Evolutionary conservation across 306 rosid genomes (phyloP).

Genomic region (Styphnolobium japonicum): DNA sequence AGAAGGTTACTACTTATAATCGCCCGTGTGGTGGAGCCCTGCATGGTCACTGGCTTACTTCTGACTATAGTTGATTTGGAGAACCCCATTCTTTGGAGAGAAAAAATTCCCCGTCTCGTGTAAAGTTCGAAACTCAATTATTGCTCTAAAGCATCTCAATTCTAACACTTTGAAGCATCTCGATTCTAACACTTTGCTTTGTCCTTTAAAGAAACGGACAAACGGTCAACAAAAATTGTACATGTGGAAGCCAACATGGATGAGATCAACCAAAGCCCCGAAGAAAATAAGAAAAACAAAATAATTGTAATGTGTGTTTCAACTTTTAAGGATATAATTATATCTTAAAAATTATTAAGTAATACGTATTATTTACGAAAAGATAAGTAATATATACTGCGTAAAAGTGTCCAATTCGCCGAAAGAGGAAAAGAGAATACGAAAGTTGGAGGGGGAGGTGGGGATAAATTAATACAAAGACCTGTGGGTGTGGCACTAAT

Average conservation of each 20-base stretch:
- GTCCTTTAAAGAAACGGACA: background rate
- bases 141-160: conserved; percentile 18
- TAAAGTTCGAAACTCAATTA: conserved; percentile 28
- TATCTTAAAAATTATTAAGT: too few species aligned
- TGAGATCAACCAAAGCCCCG: background rate
- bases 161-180: too few species aligned
- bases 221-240: background rate
- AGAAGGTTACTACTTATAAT: conserved; percentile 1
- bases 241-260: background rate
- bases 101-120: background rate
- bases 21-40: background rate
- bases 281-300: background rate
- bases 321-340: too few species aligned
- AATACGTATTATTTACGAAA: too few species aligned
- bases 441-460: too few species aligned
- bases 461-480: too few species aligned
- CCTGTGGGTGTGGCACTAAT: too few species aligned
- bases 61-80: conserved; percentile 1
- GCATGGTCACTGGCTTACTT: background rate
- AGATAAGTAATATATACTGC: too few species aligned
- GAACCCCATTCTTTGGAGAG: background rate
- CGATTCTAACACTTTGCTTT: background rate
- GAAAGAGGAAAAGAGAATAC: too few species aligned
- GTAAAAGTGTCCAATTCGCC: too few species aligned
- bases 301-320: too few species aligned